A percentile compares a stretch with the other conserved stretches of the same genome.
Conservation (phyloP, 2,329 filamentous ascomycete genomes). For the Cylindrodendrum hubeiense region DNA sequence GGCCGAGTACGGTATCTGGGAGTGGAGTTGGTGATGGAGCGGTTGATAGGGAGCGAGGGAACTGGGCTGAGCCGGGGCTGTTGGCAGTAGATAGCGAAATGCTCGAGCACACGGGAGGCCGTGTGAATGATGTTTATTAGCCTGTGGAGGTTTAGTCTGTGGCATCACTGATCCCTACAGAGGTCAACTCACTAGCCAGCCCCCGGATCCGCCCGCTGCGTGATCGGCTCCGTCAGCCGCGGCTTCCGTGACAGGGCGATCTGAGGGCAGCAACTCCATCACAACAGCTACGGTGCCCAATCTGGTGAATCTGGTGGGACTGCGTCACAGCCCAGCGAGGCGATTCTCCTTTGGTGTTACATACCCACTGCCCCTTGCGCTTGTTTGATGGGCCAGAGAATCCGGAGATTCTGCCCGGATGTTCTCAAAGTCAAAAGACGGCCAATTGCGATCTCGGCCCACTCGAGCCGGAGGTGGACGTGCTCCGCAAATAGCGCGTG, state of each 20-base stretch:
- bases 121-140: background rate
- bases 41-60: background rate
- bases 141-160: background rate
- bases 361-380: background rate
- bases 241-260: background rate
- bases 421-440: background rate
- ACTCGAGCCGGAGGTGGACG: background rate
- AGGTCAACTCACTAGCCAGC: background rate
- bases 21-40: background rate
- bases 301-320: slow-evolving; percentile 2
- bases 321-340: background rate
- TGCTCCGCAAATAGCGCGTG: background rate
- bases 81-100: background rate
- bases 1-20: background rate
- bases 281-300: background rate
- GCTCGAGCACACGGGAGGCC: background rate
- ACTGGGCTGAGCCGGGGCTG: background rate
- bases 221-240: slow-evolving; percentile 1
- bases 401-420: background rate
- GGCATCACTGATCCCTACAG: background rate
- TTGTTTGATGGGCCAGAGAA: slow-evolving; percentile 1
- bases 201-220: background rate
- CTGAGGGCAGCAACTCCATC: background rate
- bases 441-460: background rate
- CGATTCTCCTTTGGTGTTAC: background rate